Conservation (phyloP, 1,284 basidiomycete species). For the Tilletia setariae region DNA sequence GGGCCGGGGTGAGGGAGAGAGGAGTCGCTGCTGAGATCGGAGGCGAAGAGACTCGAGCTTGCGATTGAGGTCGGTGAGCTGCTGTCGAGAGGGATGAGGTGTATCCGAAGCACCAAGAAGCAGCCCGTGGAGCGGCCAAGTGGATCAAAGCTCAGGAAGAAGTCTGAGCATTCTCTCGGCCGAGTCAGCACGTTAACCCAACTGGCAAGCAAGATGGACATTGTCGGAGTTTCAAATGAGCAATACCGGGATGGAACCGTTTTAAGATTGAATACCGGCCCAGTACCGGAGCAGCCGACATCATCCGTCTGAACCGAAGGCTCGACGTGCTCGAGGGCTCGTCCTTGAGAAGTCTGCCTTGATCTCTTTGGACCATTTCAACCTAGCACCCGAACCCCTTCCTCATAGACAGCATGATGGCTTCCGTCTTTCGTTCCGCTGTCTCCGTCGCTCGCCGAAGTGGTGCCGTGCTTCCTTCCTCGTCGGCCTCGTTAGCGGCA, state of each 20-base stretch:
- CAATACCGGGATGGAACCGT: neutral
- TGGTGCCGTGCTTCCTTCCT: neutral
- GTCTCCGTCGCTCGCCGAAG: neutral
- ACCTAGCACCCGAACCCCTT: no score
- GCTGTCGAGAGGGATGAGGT: no score
- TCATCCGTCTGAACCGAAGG: neutral
- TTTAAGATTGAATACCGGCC: neutral
- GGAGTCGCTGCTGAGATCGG: no score
- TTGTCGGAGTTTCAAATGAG: conserved; percentile 1
- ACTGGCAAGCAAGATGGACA: no score
- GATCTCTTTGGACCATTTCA: no score
- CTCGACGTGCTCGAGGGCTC: neutral
- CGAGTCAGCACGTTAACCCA: neutral
- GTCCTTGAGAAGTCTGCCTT: no score
- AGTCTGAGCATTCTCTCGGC: conserved; percentile 5
- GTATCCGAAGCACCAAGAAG: no score
- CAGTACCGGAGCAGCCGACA: neutral
- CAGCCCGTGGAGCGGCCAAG: no score
- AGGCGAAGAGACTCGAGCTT: no score
- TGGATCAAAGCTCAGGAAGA: no score
- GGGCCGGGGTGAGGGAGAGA: neutral
- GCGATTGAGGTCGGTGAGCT: no score
- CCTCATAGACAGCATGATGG: neutral
- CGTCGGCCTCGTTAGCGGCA: neutral
- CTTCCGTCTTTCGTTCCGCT: conserved; percentile 13